Conservation (phyloP, 176 grass and related monocot genomes). For the Miscanthus lutarioriparius region DNA sequence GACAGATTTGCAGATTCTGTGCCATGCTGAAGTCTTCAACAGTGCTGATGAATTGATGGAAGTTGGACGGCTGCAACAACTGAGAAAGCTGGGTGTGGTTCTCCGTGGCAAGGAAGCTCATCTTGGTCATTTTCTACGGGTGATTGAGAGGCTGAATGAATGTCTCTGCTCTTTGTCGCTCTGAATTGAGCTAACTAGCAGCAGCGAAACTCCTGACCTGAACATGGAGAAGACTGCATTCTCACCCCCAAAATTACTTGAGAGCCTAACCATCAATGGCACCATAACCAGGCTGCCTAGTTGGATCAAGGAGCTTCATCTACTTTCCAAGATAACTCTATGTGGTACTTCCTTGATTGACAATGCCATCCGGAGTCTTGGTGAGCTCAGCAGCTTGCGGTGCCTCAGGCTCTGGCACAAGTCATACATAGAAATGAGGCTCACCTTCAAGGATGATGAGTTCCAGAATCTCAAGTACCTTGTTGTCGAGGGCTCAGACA, state of each 20-base stretch:
- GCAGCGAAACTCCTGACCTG: not conserved
- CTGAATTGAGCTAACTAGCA: not conserved
- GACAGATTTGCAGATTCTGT: not conserved
- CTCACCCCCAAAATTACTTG: constrained; percentile 9
- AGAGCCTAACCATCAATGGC: constrained; percentile 25
- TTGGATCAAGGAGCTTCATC: constrained; percentile 17
- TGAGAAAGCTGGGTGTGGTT: not conserved
- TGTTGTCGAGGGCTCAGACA: not conserved
- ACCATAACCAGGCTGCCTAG: not conserved
- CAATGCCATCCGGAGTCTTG: not conserved
- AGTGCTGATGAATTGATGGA: not conserved
- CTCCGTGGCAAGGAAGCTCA: not conserved
- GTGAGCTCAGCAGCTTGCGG: not conserved
- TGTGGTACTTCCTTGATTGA: not conserved
- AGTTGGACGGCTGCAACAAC: not conserved
- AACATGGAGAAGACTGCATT: not conserved
- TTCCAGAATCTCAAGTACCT: constrained; percentile 1
- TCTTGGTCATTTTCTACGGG: not conserved
- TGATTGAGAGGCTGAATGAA: not conserved
- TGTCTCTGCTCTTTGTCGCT: not conserved
- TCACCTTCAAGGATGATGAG: not conserved
- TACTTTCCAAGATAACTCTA: constrained; percentile 21
- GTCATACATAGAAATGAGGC: not conserved
- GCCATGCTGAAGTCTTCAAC: not conserved
- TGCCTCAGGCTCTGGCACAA: not conserved